Base-by-base conservation (phyloP, 352 stramenopile species). In the Pythium dissimile region DNA sequence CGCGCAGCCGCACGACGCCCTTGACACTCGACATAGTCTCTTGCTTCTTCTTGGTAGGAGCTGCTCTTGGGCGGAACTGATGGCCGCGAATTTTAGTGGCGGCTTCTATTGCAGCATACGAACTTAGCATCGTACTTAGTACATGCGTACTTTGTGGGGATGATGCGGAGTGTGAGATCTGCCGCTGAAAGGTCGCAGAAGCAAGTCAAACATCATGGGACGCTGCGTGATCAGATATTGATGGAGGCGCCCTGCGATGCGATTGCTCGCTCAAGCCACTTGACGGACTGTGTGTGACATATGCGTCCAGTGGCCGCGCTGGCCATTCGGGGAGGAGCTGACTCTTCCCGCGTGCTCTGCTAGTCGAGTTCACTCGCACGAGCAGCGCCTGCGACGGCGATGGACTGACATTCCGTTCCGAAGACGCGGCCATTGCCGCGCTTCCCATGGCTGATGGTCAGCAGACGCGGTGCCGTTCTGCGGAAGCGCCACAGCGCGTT, bases 1-100 rank as follows among this genome's bases (percentile, higher is more conserved):
- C 86, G 58, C 84, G 84, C n/a, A 96, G 82, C 63, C 87, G 82
- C 47, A 94, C 86, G 21, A 91, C 71, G 28, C 85, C 87, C 53
- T 94, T 95, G 31, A 96, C 71, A 24, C 58, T 56, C 60, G 66
- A 69, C 58, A 70, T 68, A n/a, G n/a, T n/a, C n/a, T n/a, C 35
- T 44, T 31, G 3, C 39, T 46, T 26, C 5, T 8, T 46, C 18
- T 38, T 24, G 38, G 39, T 23, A 5, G 49, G 27, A 38, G 37
- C 35, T 32, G 16, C 12, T 47, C 39, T 44, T 55, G 9, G 13
- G n/a, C n/a, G 38, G 50, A 23, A 34, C 11, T 50, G 8, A 47
- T 43, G 20, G 23, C 46, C 23, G 18, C 47, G 47, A 31, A 54
- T 31, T 54, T 54, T 34, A 16, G 2, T n/a, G n/a, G n/a, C n/a